Conservation (phyloP, 1,284 basidiomycete genomes). For the Stygiomarasmius scandens region DNA sequence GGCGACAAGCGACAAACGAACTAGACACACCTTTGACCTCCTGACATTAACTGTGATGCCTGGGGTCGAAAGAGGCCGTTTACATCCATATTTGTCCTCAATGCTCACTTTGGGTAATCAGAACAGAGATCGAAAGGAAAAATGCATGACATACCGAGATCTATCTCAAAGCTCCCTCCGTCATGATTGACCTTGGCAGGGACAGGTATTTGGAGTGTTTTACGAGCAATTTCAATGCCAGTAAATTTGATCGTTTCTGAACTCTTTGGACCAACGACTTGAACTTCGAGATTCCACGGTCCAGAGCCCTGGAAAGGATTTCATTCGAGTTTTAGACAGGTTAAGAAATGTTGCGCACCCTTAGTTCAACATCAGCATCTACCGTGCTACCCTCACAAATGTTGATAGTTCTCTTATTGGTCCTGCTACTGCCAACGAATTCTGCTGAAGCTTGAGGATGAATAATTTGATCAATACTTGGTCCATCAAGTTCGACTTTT, state of each 20-base stretch:
- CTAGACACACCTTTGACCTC: conserved; percentile 63
- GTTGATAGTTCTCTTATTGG: conserved; percentile 54
- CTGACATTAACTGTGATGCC: conserved; percentile 91
- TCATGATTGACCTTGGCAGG: conserved; percentile 67
- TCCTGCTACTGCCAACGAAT: conserved; percentile 54
- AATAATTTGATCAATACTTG: conserved; percentile 83
- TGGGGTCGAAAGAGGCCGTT: conserved; percentile 73
- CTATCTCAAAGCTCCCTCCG: conserved; percentile 82
- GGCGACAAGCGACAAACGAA: conserved; percentile 6
- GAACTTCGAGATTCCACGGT: conserved; percentile 84
- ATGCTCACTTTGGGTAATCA: conserved; percentile 62
- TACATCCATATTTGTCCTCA: conserved; percentile 89
- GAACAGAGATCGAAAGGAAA: background rate
- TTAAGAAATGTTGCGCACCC: conserved; percentile 44
- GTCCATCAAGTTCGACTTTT: conserved; percentile 69
- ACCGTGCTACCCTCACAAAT: conserved; percentile 79
- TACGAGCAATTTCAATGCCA: conserved; percentile 57
- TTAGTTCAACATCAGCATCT: conserved; percentile 76
- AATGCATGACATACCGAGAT: conserved; percentile 54
- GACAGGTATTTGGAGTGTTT: conserved; percentile 67
- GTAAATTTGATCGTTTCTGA: conserved; percentile 61
- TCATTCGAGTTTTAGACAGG: background rate
- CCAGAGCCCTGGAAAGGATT: conserved; percentile 68
- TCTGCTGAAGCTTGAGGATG: conserved; percentile 84
- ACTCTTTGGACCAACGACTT: conserved; percentile 70